Base-by-base conservation (phyloP, 257 asterid genomes). In the Dorcoceras hygrometricum region DNA sequence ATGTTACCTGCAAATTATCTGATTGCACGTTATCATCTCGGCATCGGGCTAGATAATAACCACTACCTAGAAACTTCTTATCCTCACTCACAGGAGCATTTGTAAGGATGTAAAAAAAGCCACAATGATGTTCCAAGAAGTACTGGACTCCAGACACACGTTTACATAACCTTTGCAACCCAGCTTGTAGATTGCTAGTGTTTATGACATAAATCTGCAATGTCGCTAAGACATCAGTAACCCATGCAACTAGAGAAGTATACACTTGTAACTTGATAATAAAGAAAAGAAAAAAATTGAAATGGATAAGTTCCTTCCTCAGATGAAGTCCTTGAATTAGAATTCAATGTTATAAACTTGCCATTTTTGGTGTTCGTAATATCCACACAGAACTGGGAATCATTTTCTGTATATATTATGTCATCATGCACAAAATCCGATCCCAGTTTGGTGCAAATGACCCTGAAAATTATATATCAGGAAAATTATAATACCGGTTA, bases 291-390 rank as follows among this genome's bases (percentile, higher is more conserved):
- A 62, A 63, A 65, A 79, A 34, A 64, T 23, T 69, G 85, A 74
- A 70, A 76, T 53, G 76, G 75, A 71, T 76, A 82, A 73, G 77
- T 76, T 79, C 92, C 85, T 88, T 86, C 99, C 99, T 93, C 99
- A 66, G 99, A 93, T 83, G 99, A 90, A 79, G 95, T 83, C 85
- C 99, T 87, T 63, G 99, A 93, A 80, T 87, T 93, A 69, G 99
- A 93, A 77, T 93, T 93, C 88, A 93, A 91, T 74, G 96, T 93
- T 50, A 93, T 77, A 79, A 86, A 93, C 82, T 93, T 86, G 68
- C 95, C 86, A 73, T 93, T 96, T 82, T 90, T 93, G 62, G 99
- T 88, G 78, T 95, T 90, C 69, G 96, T 75, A 67, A 90, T 90
- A 65, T 93, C 97, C 46, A 93, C 80, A 76, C 96, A 88, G 83